These are phyloP conservation scores for Paramecium octaurelia DNA, from an alignment of 73 alveolate species.

Conservation along the genomic window DNA sequence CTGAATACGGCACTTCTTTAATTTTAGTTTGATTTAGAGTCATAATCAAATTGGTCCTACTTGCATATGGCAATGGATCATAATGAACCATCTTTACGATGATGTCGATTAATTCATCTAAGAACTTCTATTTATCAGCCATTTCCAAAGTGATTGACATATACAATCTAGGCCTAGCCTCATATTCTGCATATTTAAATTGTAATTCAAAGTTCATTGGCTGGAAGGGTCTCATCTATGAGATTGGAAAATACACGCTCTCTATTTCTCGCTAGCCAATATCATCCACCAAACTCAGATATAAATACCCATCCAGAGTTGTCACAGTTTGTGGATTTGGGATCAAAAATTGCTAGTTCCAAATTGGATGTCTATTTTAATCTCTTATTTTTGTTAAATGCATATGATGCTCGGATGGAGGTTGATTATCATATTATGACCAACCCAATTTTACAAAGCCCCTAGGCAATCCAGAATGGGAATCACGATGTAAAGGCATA, in stretches of 20 bases:
- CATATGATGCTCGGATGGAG: constrained; percentile 90
- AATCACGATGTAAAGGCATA: constrained; percentile 89
- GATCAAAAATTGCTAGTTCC: constrained; percentile 95
- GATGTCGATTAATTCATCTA: constrained; percentile 89
- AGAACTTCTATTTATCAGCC: constrained; percentile 77
- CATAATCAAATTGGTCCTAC: constrained; percentile 85
- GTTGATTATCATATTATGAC: constrained; percentile 90
- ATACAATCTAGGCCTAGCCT: constrained; percentile 86
- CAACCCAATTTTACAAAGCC: constrained; percentile 96
- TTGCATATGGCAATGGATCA: constrained; percentile 91
- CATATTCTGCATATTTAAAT: constrained; percentile 78
- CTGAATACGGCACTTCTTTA: constrained; percentile 82
- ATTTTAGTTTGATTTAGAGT: constrained; percentile 90
- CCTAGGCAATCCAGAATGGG: constrained; percentile 90
- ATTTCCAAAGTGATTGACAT: constrained; percentile 87
- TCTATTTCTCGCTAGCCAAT: constrained; percentile 86
- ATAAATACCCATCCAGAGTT: constrained; percentile 92
- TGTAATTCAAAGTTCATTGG: constrained; percentile 92
- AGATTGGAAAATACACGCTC: constrained; percentile 84
- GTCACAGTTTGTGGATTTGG: constrained; percentile 88
- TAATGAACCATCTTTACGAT: constrained; percentile 90
- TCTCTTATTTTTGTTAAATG: constrained; percentile 87
- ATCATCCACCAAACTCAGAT: constrained; percentile 88
- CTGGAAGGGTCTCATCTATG: constrained; percentile 87
- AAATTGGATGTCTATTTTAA: constrained; percentile 91